Percentiles rank a stretch among this genome's conserved stretches.
Evolutionary conservation across 2,329 filamentous ascomycete genomes (phyloP).

Genomic region (Magnaporthiopsis poae): DNA sequence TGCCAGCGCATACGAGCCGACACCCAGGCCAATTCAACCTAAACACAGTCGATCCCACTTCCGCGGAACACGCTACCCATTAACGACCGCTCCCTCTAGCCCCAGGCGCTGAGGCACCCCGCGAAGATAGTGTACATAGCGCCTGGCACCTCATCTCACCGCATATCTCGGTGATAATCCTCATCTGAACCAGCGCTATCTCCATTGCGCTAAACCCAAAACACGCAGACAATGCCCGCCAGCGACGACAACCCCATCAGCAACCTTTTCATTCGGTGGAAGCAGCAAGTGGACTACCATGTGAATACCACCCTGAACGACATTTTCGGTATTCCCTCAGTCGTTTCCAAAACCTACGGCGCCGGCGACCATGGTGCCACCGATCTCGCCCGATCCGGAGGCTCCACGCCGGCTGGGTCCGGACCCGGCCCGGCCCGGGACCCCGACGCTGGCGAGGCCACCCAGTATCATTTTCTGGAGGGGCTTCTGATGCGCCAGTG

Average conservation of each 20-base stretch:
- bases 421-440: neutral
- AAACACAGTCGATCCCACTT: neutral
- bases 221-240: conserved; percentile 11
- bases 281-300: conserved; percentile 29
- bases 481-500: conserved; percentile 14
- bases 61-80: neutral
- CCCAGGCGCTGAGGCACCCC: neutral
- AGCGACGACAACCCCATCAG: conserved; percentile 14
- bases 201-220: neutral
- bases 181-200: neutral
- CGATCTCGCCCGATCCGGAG: neutral
- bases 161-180: neutral
- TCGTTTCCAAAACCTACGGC: conserved; percentile 16
- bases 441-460: neutral
- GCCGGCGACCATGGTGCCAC: neutral
- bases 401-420: too few relatives aligned
- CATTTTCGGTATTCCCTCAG: conserved; percentile 18
- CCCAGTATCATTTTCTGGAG: neutral
- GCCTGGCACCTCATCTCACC: neutral
- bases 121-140: neutral
- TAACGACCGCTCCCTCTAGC: neutral
- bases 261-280: conserved; percentile 32
- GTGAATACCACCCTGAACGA: conserved; percentile 24
- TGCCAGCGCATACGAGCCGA: neutral
- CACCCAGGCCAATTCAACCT: neutral